A percentile compares a stretch with the other conserved stretches of the same genome.
These are phyloP conservation scores for Adansonia gregorii DNA, from an alignment of 441 rosid genomes.

Conservation along the genomic window DNA sequence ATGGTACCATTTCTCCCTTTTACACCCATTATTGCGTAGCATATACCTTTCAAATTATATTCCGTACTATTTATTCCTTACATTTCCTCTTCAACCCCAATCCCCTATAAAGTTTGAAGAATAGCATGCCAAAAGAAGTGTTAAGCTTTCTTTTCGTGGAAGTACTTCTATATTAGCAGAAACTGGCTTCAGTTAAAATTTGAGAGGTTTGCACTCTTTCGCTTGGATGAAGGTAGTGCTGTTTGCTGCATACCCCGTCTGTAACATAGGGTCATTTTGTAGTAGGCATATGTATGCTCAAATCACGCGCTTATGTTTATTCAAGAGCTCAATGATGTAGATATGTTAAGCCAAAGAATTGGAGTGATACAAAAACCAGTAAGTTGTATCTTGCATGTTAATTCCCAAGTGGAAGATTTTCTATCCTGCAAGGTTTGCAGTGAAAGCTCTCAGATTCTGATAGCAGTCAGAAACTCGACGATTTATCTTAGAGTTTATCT, in stretches of 20 bases:
- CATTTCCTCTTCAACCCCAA: not conserved
- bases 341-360: not conserved
- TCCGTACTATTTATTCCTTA: not conserved
- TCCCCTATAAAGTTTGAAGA: not conserved
- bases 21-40: no score
- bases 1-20: not conserved
- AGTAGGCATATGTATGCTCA: not conserved
- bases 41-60: not conserved
- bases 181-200: not conserved
- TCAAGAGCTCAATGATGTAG: not conserved
- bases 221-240: not conserved
- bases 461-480: not conserved
- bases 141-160: not conserved
- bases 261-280: not conserved
- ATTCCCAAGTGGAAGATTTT: no score
- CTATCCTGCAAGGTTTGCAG: not conserved
- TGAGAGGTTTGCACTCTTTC: not conserved
- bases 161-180: not conserved
- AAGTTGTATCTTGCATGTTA: not conserved
- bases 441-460: conserved; percentile 9
- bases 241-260: not conserved
- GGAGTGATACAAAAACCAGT: not conserved
- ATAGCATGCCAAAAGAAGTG: not conserved
- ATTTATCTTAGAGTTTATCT: not conserved
- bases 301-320: not conserved